Evolutionary conservation across 2,329 filamentous ascomycete species (phyloP).

Genomic region (Xylariales sp.): DNA sequence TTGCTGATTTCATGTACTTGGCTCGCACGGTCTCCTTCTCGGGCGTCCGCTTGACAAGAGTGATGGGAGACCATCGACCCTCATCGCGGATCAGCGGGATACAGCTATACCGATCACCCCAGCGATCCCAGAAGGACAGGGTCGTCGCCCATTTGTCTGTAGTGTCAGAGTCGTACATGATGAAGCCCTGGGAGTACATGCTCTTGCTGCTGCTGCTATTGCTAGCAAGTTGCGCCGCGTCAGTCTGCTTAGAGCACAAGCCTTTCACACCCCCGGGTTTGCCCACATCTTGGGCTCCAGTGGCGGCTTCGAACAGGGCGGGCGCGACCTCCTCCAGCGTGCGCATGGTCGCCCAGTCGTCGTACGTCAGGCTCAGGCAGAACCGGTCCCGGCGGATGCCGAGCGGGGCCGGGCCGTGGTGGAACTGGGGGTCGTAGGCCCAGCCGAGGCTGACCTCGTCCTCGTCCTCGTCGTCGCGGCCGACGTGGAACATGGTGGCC

Average conservation of each 20-base stretch:
- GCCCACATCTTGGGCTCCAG: background rate
- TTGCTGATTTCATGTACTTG: conserved; percentile 20
- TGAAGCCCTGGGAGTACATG: too few relatives aligned
- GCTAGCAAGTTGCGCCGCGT: too few relatives aligned
- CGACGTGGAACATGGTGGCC: conserved; percentile 3
- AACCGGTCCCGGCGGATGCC: conserved; percentile 13
- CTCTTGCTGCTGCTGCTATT: too few relatives aligned
- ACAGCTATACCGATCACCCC: conserved; percentile 20
- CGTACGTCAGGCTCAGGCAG: conserved; percentile 17
- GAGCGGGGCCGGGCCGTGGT: conserved; percentile 12
- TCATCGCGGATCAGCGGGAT: conserved; percentile 10
- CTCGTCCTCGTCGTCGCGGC: conserved; percentile 8
- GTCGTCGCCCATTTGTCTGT: too few relatives aligned
- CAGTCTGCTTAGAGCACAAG: too few relatives aligned
- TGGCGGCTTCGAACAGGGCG: conserved; percentile 11
- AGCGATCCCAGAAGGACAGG: conserved; percentile 17
- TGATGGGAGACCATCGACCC: too few relatives aligned
- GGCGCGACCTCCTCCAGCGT: conserved; percentile 8
- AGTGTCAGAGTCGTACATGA: conserved; percentile 4
- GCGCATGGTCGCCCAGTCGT: conserved; percentile 6
- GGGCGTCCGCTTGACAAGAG: conserved; percentile 18
- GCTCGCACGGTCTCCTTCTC: conserved; percentile 16
- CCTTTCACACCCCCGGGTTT: too few relatives aligned
- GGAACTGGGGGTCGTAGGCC: conserved; percentile 23
- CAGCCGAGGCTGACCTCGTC: conserved; percentile 17